Conservation (phyloP, 1,284 basidiomycete species). For the Ceratobasidium theobromae region DNA sequence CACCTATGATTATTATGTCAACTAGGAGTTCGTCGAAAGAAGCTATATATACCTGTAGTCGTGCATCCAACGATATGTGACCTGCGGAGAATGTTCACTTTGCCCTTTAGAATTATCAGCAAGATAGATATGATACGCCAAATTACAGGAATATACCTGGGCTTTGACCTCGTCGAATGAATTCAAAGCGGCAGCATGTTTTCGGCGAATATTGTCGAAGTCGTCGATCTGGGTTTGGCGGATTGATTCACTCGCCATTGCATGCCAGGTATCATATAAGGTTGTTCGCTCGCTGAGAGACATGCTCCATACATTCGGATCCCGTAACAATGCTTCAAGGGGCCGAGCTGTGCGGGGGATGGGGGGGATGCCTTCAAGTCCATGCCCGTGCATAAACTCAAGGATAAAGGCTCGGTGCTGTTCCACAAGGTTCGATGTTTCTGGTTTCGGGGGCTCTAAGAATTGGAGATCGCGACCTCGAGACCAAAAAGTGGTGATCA, state of each 20-base stretch:
- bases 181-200: slow-evolving; percentile 40
- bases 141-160: slow-evolving; percentile 40
- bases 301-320: slow-evolving; percentile 33
- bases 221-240: slow-evolving; percentile 46
- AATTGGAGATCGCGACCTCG: slow-evolving; percentile 22
- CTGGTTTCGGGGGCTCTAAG: not conserved
- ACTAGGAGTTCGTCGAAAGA: not conserved
- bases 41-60: slow-evolving; percentile 35
- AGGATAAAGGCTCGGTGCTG: not conserved
- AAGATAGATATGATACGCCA: not conserved
- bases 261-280: slow-evolving; percentile 30
- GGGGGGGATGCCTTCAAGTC: not conserved
- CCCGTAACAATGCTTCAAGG: slow-evolving; percentile 5
- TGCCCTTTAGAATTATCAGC: slow-evolving; percentile 3
- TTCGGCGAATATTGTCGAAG: slow-evolving; percentile 44
- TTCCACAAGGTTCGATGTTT: not conserved
- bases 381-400: not conserved
- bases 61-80: slow-evolving; percentile 39
- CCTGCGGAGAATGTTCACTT: slow-evolving; percentile 28
- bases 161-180: slow-evolving; percentile 45
- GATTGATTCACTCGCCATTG: slow-evolving; percentile 29
- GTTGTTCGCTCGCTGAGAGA: slow-evolving; percentile 19
- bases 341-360: slow-evolving; percentile 12
- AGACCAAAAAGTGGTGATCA: slow-evolving; percentile 11
- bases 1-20: slow-evolving; percentile 28